Conservation (phyloP, 2,329 filamentous ascomycete species). For the Cyanodermella asteris region DNA sequence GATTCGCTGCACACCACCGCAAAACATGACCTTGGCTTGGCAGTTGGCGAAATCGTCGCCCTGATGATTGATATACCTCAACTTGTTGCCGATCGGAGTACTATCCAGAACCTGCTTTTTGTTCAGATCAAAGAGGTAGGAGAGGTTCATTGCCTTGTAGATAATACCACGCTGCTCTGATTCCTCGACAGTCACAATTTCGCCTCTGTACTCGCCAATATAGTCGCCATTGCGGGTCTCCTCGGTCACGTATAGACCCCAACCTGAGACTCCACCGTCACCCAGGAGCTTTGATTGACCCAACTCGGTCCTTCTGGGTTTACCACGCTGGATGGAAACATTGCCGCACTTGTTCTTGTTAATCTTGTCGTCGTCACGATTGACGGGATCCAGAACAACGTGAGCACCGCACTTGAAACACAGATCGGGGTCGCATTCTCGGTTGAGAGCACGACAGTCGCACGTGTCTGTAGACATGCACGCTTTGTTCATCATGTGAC, state of each 20-base stretch:
- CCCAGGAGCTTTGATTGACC: slow-evolving; percentile 46
- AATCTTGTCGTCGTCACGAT: slow-evolving; percentile 36
- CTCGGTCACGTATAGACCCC: slow-evolving; percentile 53
- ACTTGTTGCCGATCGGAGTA: slow-evolving; percentile 56
- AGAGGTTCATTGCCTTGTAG: slow-evolving; percentile 17
- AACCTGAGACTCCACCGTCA: slow-evolving; percentile 30
- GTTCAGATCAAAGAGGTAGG: slow-evolving; percentile 32
- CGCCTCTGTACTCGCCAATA: slow-evolving; percentile 61
- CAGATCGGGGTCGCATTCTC: slow-evolving; percentile 61
- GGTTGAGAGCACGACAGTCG: slow-evolving; percentile 47
- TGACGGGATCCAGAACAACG: slow-evolving; percentile 47
- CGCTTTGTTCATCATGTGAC: slow-evolving; percentile 6
- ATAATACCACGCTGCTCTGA: slow-evolving; percentile 42
- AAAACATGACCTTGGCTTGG: slow-evolving; percentile 45
- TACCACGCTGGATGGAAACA: slow-evolving; percentile 45
- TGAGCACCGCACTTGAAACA: slow-evolving; percentile 49
- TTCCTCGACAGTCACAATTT: slow-evolving; percentile 49
- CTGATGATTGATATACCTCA: slow-evolving; percentile 62
- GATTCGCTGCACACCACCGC: slow-evolving; percentile 56
- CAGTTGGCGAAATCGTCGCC: slow-evolving; percentile 33
- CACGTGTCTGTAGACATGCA: slow-evolving; percentile 22
- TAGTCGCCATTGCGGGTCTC: slow-evolving; percentile 47
- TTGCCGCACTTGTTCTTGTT: slow-evolving; percentile 46
- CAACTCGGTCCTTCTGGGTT: slow-evolving; percentile 42
- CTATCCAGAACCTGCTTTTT: slow-evolving; percentile 40